Percentiles rank a stretch among this genome's conserved stretches.
Conservation (phyloP, 208 protist species). For the Leishmania lainsoni region DNA sequence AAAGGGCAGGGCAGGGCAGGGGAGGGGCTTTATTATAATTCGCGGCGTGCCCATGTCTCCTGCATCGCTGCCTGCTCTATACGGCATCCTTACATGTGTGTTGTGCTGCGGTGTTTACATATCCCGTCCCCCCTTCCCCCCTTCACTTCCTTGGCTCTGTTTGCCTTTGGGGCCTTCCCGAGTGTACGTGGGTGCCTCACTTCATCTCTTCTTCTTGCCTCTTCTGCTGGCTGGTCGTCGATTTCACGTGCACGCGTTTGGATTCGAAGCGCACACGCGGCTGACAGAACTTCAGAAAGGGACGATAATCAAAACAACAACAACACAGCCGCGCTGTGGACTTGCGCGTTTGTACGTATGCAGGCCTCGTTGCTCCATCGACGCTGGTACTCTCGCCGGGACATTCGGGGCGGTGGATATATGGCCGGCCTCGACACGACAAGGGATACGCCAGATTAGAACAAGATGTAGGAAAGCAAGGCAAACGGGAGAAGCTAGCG, state of each 20-base stretch:
- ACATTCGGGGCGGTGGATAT: not conserved
- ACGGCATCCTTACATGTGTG: not conserved
- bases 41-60: not conserved
- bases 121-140: too few species aligned
- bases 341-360: too few species aligned
- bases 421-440: not conserved
- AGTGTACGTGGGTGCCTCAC: not conserved
- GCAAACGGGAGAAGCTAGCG: not conserved
- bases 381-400: not conserved
- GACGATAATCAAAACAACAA: too few species aligned
- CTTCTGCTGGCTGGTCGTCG: slow-evolving; percentile 1
- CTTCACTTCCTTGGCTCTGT: not conserved
- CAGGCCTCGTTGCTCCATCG: not conserved
- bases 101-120: not conserved
- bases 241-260: too few species aligned
- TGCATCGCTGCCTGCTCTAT: not conserved
- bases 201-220: slow-evolving; percentile 14
- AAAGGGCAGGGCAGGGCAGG: too few species aligned
- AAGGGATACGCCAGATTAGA: not conserved
- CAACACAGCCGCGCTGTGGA: too few species aligned
- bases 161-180: not conserved
- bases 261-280: too few species aligned
- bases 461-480: not conserved
- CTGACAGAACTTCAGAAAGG: too few species aligned
- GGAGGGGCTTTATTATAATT: not conserved